Evolutionary conservation across 768 basidiomycete species (phyloP).

Genomic region (Lentinula boryana): DNA sequence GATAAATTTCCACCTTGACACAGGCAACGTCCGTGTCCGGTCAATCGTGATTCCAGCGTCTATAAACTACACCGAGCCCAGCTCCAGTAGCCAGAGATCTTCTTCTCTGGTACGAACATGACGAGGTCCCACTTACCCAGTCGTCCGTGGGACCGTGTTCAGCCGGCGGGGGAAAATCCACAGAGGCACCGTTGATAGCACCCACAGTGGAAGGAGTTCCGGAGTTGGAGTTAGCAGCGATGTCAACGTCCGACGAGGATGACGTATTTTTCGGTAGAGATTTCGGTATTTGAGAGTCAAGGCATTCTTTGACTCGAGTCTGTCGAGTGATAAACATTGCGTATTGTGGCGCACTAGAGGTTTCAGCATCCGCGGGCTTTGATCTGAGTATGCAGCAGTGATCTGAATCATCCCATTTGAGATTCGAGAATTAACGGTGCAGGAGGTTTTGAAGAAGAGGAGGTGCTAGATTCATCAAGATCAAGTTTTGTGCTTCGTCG

Average conservation of each 20-base stretch:
- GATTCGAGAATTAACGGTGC: not conserved
- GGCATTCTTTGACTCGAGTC: not conserved
- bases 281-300: not conserved
- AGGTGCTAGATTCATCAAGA: not conserved
- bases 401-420: constrained; percentile 5
- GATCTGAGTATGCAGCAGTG: constrained; percentile 1
- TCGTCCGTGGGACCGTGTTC: not conserved
- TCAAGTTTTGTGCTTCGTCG: not conserved
- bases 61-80: not conserved
- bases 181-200: not conserved
- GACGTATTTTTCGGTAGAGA: not conserved
- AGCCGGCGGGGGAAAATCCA: not conserved
- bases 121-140: not conserved
- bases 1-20: not conserved
- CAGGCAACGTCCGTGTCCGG: not conserved
- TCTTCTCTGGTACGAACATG: not conserved
- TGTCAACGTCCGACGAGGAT: not conserved
- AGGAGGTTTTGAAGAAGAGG: not conserved
- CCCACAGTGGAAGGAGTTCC: too few relatives aligned
- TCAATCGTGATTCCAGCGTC: not conserved
- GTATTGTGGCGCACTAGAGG: not conserved
- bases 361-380: not conserved
- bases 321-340: not conserved
- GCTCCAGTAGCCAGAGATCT: not conserved
- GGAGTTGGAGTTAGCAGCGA: not conserved